A percentile compares a stretch with the other conserved stretches of the same genome.
Evolutionary conservation across 768 basidiomycete genomes (phyloP).

Genomic region (Coprinopsis sp.): DNA sequence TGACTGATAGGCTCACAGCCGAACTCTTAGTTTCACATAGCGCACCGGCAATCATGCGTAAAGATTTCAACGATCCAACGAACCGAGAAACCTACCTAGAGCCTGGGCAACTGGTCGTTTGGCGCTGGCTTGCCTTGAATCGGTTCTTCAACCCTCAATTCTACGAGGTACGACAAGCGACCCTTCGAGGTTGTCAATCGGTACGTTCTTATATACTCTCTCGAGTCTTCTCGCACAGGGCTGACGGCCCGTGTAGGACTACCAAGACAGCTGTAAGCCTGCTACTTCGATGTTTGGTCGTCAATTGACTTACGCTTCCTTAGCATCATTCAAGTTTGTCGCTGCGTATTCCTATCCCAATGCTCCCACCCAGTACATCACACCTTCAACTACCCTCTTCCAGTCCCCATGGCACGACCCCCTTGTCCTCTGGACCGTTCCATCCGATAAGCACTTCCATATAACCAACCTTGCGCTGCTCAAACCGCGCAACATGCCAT

Average conservation of each 20-base stretch:
- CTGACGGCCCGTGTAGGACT: constrained; percentile 45
- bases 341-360: constrained; percentile 44
- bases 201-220: constrained; percentile 33
- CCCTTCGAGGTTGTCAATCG: constrained; percentile 54
- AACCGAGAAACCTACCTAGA: constrained; percentile 28
- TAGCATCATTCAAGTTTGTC: constrained; percentile 65
- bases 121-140: constrained; percentile 64
- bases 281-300: neutral
- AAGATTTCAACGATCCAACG: constrained; percentile 18
- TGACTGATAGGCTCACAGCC: constrained; percentile 45
- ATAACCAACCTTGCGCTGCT: constrained; percentile 46
- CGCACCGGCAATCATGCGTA: constrained; percentile 45
- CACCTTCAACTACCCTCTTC: constrained; percentile 37
- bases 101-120: constrained; percentile 52
- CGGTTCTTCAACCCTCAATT: constrained; percentile 56
- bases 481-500: constrained; percentile 35
- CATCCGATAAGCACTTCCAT: constrained; percentile 35
- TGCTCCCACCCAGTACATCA: constrained; percentile 27
- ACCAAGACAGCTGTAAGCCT: constrained; percentile 65
- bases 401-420: constrained; percentile 47
- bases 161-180: constrained; percentile 19
- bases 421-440: constrained; percentile 40
- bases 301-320: constrained; percentile 2
- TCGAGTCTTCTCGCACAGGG: neutral
- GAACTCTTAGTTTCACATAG: constrained; percentile 55